phyloP scores from a whole-genome alignment of 345 rosid species.

The Ailanthus altissimus region DNA sequence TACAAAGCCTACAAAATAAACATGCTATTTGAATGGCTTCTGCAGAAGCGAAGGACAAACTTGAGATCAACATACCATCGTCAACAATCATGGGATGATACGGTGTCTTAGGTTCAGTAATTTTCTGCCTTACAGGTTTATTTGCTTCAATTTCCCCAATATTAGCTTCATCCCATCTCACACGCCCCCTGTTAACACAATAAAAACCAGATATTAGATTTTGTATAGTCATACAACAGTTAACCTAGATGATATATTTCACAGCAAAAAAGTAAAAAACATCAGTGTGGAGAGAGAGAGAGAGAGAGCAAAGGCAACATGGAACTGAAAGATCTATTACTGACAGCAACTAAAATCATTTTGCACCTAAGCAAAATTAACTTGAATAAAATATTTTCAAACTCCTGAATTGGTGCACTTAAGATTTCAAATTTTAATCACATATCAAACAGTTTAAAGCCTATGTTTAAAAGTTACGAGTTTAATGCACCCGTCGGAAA shows the following conservation, averaged over 20 bases:
- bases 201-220: slow-evolving; percentile 17
- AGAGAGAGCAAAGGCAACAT: not conserved
- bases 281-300: too few species aligned
- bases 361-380: not conserved
- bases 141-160: slow-evolving; percentile 91
- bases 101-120: slow-evolving; percentile 97
- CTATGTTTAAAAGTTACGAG: not conserved
- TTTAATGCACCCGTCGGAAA: not conserved
- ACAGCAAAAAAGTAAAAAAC: not conserved
- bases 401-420: not conserved
- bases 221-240: not conserved
- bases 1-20: not conserved
- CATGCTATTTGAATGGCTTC: slow-evolving; percentile 2
- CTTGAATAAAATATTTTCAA: not conserved
- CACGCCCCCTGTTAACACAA: slow-evolving; percentile 57
- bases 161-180: slow-evolving; percentile 87
- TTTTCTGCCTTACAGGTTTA: slow-evolving; percentile 96
- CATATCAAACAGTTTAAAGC: not conserved
- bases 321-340: not conserved
- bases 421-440: not conserved
- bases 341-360: not conserved
- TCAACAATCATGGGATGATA: slow-evolving; percentile 94
- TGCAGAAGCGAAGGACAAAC: not conserved
- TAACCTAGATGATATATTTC: not conserved
- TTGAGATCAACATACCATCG: slow-evolving; percentile 55